Percentiles rank a stretch among this genome's conserved stretches.
Conservation (phyloP, 2,329 filamentous ascomycete species). For the Paracoccidioides brasiliensis region DNA sequence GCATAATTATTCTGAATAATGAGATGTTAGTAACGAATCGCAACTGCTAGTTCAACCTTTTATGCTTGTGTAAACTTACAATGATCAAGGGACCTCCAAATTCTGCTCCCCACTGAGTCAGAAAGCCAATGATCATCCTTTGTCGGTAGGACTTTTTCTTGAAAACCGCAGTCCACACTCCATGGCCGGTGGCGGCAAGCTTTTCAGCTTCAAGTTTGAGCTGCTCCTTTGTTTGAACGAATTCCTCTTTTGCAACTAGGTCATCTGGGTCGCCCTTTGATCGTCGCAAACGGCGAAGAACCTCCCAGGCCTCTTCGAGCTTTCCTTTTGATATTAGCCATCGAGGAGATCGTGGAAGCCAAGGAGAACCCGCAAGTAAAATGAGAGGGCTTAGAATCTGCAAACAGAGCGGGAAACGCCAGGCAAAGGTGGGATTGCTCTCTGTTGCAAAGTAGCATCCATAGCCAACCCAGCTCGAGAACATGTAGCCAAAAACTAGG, state of each 20-base stretch:
- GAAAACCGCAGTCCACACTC: slow-evolving; percentile 34
- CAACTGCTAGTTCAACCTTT: neutral
- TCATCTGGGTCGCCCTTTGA: slow-evolving; percentile 29
- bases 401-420: slow-evolving; percentile 34
- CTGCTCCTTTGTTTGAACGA: slow-evolving; percentile 37
- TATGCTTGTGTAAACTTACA: slow-evolving; percentile 21
- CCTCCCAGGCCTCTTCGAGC: slow-evolving; percentile 33
- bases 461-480: slow-evolving; percentile 34
- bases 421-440: slow-evolving; percentile 28
- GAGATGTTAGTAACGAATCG: neutral
- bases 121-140: slow-evolving; percentile 39
- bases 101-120: slow-evolving; percentile 42
- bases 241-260: slow-evolving; percentile 34
- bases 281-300: slow-evolving; percentile 30
- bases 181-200: slow-evolving; percentile 27
- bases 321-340: slow-evolving; percentile 39
- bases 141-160: slow-evolving; percentile 38
- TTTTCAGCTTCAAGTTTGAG: slow-evolving; percentile 32
- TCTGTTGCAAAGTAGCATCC: slow-evolving; percentile 32
- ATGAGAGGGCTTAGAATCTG: slow-evolving; percentile 30
- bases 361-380: slow-evolving; percentile 29
- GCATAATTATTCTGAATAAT: slow-evolving; percentile 34
- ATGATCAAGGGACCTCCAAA: slow-evolving; percentile 42
- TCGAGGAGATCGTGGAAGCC: slow-evolving; percentile 36
- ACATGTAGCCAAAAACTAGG: slow-evolving; percentile 36